Conservation (phyloP, 805 yeast species). For the Jamesozyma jinghongensis region DNA sequence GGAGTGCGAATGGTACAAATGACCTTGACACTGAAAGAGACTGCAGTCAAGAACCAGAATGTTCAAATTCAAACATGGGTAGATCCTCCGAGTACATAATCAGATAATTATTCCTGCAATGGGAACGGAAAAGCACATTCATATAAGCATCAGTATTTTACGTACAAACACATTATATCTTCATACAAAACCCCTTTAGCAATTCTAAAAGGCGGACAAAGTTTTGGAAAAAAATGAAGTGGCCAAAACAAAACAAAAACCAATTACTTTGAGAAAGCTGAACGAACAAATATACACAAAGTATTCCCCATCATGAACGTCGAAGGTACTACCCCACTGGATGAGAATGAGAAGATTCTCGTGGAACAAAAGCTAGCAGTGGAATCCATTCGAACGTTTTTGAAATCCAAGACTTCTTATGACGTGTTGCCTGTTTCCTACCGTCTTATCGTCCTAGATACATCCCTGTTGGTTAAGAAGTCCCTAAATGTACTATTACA, state of each 20-base stretch:
- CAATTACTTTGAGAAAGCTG: too few species aligned
- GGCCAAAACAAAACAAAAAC: too few species aligned
- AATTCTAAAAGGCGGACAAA: too few species aligned
- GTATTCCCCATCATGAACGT: neutral
- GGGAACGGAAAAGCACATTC: too few species aligned
- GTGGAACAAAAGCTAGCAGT: slow-evolving; percentile 65
- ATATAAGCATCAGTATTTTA: too few species aligned
- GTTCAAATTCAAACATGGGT: slow-evolving; percentile 5
- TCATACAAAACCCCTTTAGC: too few species aligned
- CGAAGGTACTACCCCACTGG: neutral
- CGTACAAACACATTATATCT: too few species aligned
- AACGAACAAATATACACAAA: neutral
- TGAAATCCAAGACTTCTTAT: slow-evolving; percentile 86
- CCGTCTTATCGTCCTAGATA: slow-evolving; percentile 85
- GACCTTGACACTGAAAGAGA: neutral
- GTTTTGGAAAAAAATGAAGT: too few species aligned
- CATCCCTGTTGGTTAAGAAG: slow-evolving; percentile 80
- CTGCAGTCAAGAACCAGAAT: neutral
- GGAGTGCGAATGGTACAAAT: neutral
- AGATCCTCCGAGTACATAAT: slow-evolving; percentile 6
- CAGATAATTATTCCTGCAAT: slow-evolving; percentile 5
- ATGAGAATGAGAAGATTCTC: slow-evolving; percentile 3
- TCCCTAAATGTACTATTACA: slow-evolving; percentile 83
- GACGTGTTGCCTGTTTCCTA: slow-evolving; percentile 95
- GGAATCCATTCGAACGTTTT: slow-evolving; percentile 71